A percentile compares a stretch with the other conserved stretches of the same genome.
These are phyloP conservation scores for Turritis glabra DNA, from an alignment of 345 rosid species.

Conservation along the genomic window DNA sequence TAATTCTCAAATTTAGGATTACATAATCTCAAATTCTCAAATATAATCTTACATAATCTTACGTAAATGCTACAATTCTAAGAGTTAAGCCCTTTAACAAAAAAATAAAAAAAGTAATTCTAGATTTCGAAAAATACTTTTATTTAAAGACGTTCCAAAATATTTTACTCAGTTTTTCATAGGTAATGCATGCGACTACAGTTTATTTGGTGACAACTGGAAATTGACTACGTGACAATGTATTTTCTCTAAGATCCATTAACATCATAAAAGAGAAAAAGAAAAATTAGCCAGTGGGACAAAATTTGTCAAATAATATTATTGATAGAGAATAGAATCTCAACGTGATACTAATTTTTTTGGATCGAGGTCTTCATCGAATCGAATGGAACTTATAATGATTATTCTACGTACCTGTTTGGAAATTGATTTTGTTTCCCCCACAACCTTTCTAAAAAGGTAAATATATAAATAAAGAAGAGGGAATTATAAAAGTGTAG, in stretches of 20 bases:
- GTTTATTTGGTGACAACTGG: neutral
- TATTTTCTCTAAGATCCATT: neutral
- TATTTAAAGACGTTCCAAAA: neutral
- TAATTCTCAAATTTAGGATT: neutral
- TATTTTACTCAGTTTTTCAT: neutral
- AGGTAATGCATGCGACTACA: slow-evolving; percentile 2
- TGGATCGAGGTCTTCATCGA: slow-evolving; percentile 56
- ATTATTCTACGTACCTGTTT: slow-evolving; percentile 58
- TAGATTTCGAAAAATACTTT: neutral
- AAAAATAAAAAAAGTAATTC: too few relatives aligned
- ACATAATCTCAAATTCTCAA: neutral
- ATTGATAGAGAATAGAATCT: slow-evolving; percentile 7
- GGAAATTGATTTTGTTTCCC: slow-evolving; percentile 91
- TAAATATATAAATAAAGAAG: slow-evolving; percentile 29
- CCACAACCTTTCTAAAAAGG: slow-evolving; percentile 52
- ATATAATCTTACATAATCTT: neutral
- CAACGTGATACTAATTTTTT: slow-evolving; percentile 33
- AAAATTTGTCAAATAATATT: neutral
- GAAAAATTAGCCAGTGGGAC: slow-evolving; percentile 1
- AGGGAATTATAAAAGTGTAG: slow-evolving; percentile 48
- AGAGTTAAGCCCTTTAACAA: too few relatives aligned
- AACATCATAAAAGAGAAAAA: neutral
- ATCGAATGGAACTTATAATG: slow-evolving; percentile 60
- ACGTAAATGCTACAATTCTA: neutral
- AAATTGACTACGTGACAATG: slow-evolving; percentile 19